A percentile compares a stretch with the other conserved stretches of the same genome.
phyloP scores from a whole-genome alignment of 768 basidiomycete genomes.

The Pulveroboletus ravenelii region DNA sequence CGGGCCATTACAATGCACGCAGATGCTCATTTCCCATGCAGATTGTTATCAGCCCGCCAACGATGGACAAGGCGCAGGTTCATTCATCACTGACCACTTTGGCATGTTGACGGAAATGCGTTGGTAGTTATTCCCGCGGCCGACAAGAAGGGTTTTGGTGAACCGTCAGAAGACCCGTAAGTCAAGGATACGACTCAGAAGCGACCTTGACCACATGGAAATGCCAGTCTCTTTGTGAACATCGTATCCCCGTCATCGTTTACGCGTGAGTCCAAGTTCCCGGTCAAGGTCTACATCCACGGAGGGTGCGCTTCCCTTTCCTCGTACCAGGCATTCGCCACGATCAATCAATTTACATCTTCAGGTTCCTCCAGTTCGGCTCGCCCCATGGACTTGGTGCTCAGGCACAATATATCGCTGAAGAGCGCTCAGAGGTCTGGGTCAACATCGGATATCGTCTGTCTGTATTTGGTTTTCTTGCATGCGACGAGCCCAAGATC shows the following conservation, averaged over 20 bases:
- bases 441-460: slow-evolving; percentile 76
- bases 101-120: neutral
- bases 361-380: slow-evolving; percentile 73
- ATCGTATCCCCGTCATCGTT: slow-evolving; percentile 51
- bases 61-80: slow-evolving; percentile 59
- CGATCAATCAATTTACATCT: neutral
- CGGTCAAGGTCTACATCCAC: slow-evolving; percentile 74
- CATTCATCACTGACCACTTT: neutral
- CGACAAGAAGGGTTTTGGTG: slow-evolving; percentile 62
- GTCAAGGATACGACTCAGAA: neutral
- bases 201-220: neutral
- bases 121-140: slow-evolving; percentile 41
- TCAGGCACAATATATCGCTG: slow-evolving; percentile 65
- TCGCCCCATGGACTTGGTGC: slow-evolving; percentile 58
- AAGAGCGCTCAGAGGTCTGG: slow-evolving; percentile 63
- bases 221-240: slow-evolving; percentile 58
- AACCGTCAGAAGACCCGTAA: slow-evolving; percentile 69
- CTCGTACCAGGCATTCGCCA: neutral
- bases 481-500: slow-evolving; percentile 54
- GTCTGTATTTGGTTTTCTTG: slow-evolving; percentile 74
- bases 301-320: slow-evolving; percentile 50
- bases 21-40: slow-evolving; percentile 16
- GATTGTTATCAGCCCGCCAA: slow-evolving; percentile 60
- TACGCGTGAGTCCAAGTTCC: slow-evolving; percentile 42
- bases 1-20: neutral